phyloP scores from a whole-genome alignment of 2,329 filamentous ascomycete species.

The Nemania sp. region DNA sequence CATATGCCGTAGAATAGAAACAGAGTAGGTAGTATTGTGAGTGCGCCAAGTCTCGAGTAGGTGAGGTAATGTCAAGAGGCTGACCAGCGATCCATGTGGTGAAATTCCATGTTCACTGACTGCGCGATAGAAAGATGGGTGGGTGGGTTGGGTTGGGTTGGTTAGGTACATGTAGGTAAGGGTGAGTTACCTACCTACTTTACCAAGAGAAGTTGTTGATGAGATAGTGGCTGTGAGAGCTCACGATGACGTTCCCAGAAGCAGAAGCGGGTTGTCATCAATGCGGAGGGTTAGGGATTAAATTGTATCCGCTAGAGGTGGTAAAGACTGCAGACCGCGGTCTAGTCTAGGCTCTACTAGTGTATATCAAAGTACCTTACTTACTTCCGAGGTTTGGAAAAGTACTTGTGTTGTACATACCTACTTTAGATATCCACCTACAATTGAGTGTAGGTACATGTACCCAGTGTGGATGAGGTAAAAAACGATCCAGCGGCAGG shows the following conservation, averaged over 20 bases:
- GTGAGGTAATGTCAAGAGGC: conserved; percentile 6
- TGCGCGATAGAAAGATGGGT: no score
- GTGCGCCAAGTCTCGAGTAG: neutral
- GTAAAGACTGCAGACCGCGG: no score
- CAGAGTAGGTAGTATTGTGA: no score
- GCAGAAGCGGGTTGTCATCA: conserved; percentile 11
- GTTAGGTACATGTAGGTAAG: neutral
- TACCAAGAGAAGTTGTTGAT: neutral
- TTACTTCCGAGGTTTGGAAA: no score
- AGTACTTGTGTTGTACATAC: no score
- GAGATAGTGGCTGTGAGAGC: conserved; percentile 2
- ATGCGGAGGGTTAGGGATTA: conserved; percentile 9
- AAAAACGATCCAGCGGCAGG: conserved; percentile 7
- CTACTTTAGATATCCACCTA: no score
- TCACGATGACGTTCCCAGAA: conserved; percentile 27
- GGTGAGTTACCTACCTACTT: no score
- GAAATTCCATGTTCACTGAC: conserved; percentile 15
- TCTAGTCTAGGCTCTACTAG: no score
- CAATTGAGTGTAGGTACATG: no score
- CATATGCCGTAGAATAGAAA: no score
- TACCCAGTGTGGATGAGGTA: neutral
- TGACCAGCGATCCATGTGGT: neutral
- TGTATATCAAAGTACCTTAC: no score
- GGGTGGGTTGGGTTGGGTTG: no score
- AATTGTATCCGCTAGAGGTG: conserved; percentile 5